Evolutionary conservation across 2,329 filamentous ascomycete species (phyloP).

Genomic region (Cephalotrichum gorgonifer): DNA sequence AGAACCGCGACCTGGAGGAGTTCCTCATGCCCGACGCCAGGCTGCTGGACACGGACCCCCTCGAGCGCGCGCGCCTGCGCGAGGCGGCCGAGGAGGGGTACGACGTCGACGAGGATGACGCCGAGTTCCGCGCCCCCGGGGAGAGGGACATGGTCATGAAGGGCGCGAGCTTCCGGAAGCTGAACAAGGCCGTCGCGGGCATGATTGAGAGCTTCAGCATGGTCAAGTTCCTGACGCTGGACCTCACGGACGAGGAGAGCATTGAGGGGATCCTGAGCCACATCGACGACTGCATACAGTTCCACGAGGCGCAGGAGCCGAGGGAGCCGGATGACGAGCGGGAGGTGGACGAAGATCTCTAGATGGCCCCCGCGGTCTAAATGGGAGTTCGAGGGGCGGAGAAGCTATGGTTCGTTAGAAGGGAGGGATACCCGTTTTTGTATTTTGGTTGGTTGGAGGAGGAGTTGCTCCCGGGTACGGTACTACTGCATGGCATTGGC

Average conservation of each 20-base stretch:
- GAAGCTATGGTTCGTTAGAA: not conserved
- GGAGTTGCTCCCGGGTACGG: not conserved
- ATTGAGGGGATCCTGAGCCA: conserved; percentile 76
- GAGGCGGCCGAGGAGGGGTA: conserved; percentile 24
- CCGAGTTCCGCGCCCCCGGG: conserved; percentile 44
- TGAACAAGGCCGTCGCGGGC: conserved; percentile 81
- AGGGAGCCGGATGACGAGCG: conserved; percentile 62
- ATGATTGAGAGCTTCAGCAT: conserved; percentile 97
- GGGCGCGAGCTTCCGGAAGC: conserved; percentile 67
- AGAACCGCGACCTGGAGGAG: conserved; percentile 77
- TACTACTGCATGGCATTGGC: conserved; percentile 3
- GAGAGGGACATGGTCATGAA: conserved; percentile 64
- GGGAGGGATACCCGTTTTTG: not conserved
- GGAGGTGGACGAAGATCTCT: conserved; percentile 25
- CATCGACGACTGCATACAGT: conserved; percentile 91
- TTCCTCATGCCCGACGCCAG: conserved; percentile 81
- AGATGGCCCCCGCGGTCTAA: not conserved
- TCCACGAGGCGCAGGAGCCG: conserved; percentile 85
- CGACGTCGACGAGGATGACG: conserved; percentile 41
- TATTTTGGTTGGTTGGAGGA: not conserved
- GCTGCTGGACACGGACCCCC: conserved; percentile 70
- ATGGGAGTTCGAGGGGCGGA: not conserved
- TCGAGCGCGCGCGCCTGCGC: conserved; percentile 29
- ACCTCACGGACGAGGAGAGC: conserved; percentile 87
- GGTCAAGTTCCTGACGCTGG: conserved; percentile 87